Conservation (phyloP, 495 filamentous ascomycete genomes). For the Acidiella bohemica region DNA sequence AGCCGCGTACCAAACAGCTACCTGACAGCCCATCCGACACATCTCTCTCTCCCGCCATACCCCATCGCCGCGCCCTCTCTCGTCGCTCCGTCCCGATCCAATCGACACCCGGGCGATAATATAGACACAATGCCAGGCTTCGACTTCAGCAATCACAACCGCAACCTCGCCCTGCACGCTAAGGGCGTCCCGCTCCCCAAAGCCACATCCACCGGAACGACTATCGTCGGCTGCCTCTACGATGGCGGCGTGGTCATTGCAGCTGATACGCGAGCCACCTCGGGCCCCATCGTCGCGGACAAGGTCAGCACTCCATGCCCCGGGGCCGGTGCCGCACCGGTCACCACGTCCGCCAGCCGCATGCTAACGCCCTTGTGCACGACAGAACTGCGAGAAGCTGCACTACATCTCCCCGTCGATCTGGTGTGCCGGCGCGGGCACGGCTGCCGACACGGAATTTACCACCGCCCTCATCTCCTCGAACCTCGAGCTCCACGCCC, state of each 20-base stretch:
- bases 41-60: too few relatives aligned
- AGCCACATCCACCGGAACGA: slow-evolving; percentile 97
- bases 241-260: slow-evolving; percentile 96
- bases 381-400: slow-evolving; percentile 94
- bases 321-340: too few relatives aligned
- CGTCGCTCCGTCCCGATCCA: not conserved
- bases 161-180: slow-evolving; percentile 89
- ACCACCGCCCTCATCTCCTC: slow-evolving; percentile 97
- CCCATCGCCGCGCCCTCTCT: too few relatives aligned
- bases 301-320: slow-evolving; percentile 45
- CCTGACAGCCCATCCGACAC: too few relatives aligned
- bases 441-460: slow-evolving; percentile 97
- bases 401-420: slow-evolving; percentile 98
- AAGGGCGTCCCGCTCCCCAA: slow-evolving; percentile 87
- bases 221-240: slow-evolving; percentile 95
- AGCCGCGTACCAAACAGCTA: too few relatives aligned
- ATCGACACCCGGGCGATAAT: slow-evolving; percentile 1
- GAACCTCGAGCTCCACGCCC: slow-evolving; percentile 88
- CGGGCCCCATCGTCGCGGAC: slow-evolving; percentile 96
- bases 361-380: not conserved
- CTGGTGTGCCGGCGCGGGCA: slow-evolving; percentile 98
- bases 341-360: not conserved
- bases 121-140: slow-evolving; percentile 77
- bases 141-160: slow-evolving; percentile 98
- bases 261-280: slow-evolving; percentile 94